phyloP scores from a whole-genome alignment of 2,329 filamentous ascomycete species.

The Cordyceps sp. region DNA sequence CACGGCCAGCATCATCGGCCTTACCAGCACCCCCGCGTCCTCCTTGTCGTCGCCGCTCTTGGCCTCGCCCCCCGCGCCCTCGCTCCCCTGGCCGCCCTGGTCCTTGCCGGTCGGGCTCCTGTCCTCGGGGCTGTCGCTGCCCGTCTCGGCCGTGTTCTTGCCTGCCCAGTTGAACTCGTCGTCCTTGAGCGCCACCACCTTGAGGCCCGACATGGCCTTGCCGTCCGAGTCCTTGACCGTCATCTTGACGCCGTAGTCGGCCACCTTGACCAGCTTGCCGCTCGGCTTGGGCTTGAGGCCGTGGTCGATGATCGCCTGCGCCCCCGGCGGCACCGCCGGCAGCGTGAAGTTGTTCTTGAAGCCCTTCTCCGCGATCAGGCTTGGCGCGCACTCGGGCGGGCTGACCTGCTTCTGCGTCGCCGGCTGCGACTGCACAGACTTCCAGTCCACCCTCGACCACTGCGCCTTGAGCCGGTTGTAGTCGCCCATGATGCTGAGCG shows the following conservation, averaged over 20 bases:
- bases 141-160: slow-evolving; percentile 21
- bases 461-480: slow-evolving; percentile 60
- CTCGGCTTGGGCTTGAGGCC: slow-evolving; percentile 50
- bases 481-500: slow-evolving; percentile 42
- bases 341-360: slow-evolving; percentile 73
- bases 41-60: slow-evolving; percentile 8
- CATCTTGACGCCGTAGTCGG: slow-evolving; percentile 39
- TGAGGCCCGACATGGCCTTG: slow-evolving; percentile 24
- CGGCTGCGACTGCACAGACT: slow-evolving; percentile 45
- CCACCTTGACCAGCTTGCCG: slow-evolving; percentile 54
- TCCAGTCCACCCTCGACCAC: slow-evolving; percentile 60
- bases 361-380: slow-evolving; percentile 47
- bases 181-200: slow-evolving; percentile 27
- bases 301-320: slow-evolving; percentile 55
- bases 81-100: slow-evolving; percentile 3
- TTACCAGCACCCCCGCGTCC: slow-evolving; percentile 11
- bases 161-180: slow-evolving; percentile 28
- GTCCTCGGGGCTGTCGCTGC: slow-evolving; percentile 6
- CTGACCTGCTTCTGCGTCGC: slow-evolving; percentile 29
- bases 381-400: slow-evolving; percentile 45
- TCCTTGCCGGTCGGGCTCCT: slow-evolving; percentile 1
- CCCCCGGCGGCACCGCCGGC: slow-evolving; percentile 49
- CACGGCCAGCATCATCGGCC: slow-evolving; percentile 16
- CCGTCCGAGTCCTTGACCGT: slow-evolving; percentile 23
- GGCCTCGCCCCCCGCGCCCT: slow-evolving; percentile 9